Percentiles rank a stretch among this genome's conserved stretches.
These are phyloP conservation scores for Colletotrichum lupini DNA, from an alignment of 2,329 filamentous ascomycete species.

Conservation along the genomic window DNA sequence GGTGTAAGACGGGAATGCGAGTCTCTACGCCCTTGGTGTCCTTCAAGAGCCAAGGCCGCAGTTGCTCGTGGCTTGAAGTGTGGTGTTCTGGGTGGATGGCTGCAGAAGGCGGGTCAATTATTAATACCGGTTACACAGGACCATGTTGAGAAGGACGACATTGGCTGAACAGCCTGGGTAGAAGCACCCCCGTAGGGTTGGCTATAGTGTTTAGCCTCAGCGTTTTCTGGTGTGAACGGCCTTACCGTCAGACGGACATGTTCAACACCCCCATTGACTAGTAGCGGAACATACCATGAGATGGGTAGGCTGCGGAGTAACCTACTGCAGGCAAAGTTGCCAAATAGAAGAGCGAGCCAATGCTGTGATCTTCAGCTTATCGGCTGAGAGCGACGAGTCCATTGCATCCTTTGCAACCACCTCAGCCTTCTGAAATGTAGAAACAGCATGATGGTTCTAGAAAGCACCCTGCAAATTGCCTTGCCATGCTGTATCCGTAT, in stretches of 20 bases:
- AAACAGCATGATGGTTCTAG: constrained; percentile 17
- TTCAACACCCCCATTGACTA: constrained; percentile 7
- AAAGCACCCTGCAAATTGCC: constrained; percentile 13
- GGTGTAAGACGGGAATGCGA: not conserved
- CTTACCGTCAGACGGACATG: constrained; percentile 29
- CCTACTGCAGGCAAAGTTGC: not conserved
- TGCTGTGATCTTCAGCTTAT: constrained; percentile 1
- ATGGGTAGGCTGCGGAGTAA: not conserved
- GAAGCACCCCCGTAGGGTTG: not conserved
- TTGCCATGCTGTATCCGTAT: not conserved
- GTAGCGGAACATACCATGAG: constrained; percentile 11
- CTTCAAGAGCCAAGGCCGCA: not conserved
- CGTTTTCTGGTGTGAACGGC: not conserved
- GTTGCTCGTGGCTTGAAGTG: not conserved
- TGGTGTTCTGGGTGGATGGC: constrained; percentile 11
- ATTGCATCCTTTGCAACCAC: not conserved
- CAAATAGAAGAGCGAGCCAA: constrained; percentile 5
- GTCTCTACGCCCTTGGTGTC: constrained; percentile 6
- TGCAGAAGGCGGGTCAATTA: constrained; percentile 18
- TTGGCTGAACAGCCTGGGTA: not conserved
- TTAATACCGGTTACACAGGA: constrained; percentile 18
- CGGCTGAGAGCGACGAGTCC: not conserved
- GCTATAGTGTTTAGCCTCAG: not conserved
- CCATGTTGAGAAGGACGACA: not conserved
- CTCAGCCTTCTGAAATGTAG: not conserved